Percentiles rank a stretch among this genome's conserved stretches.
Evolutionary conservation across 1,284 basidiomycete genomes (phyloP).

Genomic region (Garcileccinum viscosum): DNA sequence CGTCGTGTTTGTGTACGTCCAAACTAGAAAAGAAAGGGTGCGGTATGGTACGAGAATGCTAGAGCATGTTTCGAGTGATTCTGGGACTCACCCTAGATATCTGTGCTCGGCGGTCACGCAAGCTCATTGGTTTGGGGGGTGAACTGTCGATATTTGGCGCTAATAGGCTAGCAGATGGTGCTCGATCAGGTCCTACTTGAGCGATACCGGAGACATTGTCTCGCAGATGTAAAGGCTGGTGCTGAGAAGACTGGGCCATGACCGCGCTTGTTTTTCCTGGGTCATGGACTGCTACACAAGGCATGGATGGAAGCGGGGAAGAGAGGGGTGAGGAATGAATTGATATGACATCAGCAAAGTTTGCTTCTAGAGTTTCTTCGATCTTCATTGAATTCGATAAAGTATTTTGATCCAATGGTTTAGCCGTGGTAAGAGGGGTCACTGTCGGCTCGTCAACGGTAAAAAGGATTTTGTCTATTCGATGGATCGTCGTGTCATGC

Average conservation of each 20-base stretch:
- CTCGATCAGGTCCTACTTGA: not conserved
- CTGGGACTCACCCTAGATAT: conserved; percentile 31
- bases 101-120: conserved; percentile 39
- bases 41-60: not conserved
- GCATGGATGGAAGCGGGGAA: conserved; percentile 13
- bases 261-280: not conserved
- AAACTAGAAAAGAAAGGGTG: conserved; percentile 23
- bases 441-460: not conserved
- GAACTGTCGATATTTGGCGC: conserved; percentile 15
- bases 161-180: not conserved
- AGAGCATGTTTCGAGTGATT: not conserved
- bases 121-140: conserved; percentile 33
- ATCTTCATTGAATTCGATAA: conserved; percentile 23
- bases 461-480: not conserved
- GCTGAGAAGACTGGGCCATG: not conserved
- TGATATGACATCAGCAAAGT: conserved; percentile 21
- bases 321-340: conserved; percentile 26
- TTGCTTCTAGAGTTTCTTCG: conserved; percentile 23
- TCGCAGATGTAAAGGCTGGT: not conserved
- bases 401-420: conserved; percentile 1
- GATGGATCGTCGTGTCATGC: not conserved
- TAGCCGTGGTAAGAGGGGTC: not conserved
- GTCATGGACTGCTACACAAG: not conserved
- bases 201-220: not conserved
- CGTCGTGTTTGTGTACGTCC: conserved; percentile 35